Evolutionary conservation across 805 yeast species (phyloP), one percentile per base, ranked within the genome.

Genomic region (Saccharomycopsis olivae): DNA sequence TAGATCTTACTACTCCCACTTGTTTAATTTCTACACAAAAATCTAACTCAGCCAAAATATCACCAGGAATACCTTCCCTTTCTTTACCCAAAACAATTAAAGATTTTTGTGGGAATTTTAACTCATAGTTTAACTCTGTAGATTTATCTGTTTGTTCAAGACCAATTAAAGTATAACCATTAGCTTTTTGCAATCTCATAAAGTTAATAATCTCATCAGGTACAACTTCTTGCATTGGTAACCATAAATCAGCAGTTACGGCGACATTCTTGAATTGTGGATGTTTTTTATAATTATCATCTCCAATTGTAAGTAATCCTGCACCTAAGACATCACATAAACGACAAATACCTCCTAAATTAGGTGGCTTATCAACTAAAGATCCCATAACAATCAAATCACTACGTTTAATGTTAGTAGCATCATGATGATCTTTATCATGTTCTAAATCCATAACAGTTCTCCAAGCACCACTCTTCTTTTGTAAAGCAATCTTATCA

Each of bases 181-280:
- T 81, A 10, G 55, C 57, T 46, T 65, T 66, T 63, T 80, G 78
- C 39, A 55, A 52, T 39, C 63, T 62, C 71, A 89, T 68, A 51
- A 63, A 89, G 2, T 56, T 58, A 2, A 63, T 58, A 32, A 88
- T 75, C 3, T 64, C 65, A 1, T 60, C 72, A 4, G 71, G 66
- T 41, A 69, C 69, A 4, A 88, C 94, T 55, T 87, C 89, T 5
- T 63, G 54, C 75, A 88, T 78, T 1, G 96, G 96, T 92, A 87
- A 83, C 96, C 96, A 89, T 43, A 71, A 65, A 50, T 88, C 96
- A 0, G 97, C 95, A 0, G 96, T 86, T 8, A 88, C 95, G 0
- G 96, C 94, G 23, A 92, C 96, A 47, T 67, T 76, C 52, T 75
- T 81, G 62, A 88, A 88, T 44, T 82, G 88, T 1, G 74, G 68